Conservation (phyloP, 106 monocot species). For the Alisma plantagoaquatica region DNA sequence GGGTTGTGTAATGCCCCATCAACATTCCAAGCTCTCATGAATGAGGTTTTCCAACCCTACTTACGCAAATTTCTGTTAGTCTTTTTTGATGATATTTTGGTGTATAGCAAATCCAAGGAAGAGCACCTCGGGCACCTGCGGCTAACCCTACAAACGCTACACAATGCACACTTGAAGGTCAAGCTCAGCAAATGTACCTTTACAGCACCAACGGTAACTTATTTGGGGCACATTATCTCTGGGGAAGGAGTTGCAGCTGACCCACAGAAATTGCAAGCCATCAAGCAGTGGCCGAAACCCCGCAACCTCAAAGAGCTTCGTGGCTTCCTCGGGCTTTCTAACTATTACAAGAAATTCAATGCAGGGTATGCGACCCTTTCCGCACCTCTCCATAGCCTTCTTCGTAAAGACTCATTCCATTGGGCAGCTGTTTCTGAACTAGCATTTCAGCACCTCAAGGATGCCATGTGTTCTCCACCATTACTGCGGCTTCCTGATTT, state of each 20-base stretch:
- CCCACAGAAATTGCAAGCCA: too few species aligned
- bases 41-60: background rate
- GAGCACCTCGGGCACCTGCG: background rate
- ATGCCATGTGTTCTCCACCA: background rate
- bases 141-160: background rate
- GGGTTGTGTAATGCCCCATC: background rate
- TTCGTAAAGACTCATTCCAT: too few species aligned
- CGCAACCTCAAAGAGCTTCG: too few species aligned
- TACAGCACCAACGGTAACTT: background rate
- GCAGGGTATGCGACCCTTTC: too few species aligned
- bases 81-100: slow-evolving; percentile 7
- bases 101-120: background rate
- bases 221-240: background rate
- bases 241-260: too few species aligned
- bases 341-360: too few species aligned
- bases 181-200: background rate
- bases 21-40: background rate
- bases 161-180: background rate
- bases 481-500: background rate
- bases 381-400: too few species aligned
- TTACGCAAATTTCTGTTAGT: background rate
- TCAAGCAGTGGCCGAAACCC: too few species aligned
- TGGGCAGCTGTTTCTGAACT: too few species aligned
- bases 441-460: background rate
- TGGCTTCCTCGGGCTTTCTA: too few species aligned